Percentiles rank a stretch among this genome's conserved stretches.
Conservation (phyloP, 805 yeast species). For the Lachancea quebecensis region DNA sequence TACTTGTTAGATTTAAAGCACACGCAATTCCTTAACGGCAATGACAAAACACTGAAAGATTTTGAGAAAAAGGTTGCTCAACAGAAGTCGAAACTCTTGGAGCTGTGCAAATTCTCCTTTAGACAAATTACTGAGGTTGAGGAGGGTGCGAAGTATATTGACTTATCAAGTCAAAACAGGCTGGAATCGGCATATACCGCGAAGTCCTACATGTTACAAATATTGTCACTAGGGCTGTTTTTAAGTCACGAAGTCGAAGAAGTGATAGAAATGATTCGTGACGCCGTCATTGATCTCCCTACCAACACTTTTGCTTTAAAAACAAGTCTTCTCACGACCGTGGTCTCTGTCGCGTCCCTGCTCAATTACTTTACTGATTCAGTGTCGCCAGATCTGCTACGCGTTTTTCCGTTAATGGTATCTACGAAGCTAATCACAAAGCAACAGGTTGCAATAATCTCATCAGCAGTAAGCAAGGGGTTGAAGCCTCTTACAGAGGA, state of each 20-base stretch:
- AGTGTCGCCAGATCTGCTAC: slow-evolving; percentile 32
- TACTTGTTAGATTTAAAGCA: slow-evolving; percentile 10
- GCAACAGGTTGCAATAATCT: slow-evolving; percentile 43
- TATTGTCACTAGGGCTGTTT: slow-evolving; percentile 38
- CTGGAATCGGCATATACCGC: slow-evolving; percentile 45
- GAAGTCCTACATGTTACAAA: slow-evolving; percentile 51
- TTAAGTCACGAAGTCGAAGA: slow-evolving; percentile 44
- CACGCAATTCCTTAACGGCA: slow-evolving; percentile 13
- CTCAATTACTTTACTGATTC: slow-evolving; percentile 37
- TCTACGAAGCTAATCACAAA: slow-evolving; percentile 46
- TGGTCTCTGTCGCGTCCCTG: slow-evolving; percentile 51
- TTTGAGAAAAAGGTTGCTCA: slow-evolving; percentile 33
- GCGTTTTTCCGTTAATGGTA: slow-evolving; percentile 45
- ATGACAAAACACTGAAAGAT: slow-evolving; percentile 26
- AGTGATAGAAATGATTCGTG: slow-evolving; percentile 37
- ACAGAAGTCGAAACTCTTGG: slow-evolving; percentile 14
- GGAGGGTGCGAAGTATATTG: slow-evolving; percentile 50
- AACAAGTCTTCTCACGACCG: slow-evolving; percentile 42
- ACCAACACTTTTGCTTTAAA: slow-evolving; percentile 45
- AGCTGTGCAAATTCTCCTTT: slow-evolving; percentile 16
- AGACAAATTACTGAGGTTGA: slow-evolving; percentile 36
- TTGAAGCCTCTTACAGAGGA: slow-evolving; percentile 69
- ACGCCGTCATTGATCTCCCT: slow-evolving; percentile 45
- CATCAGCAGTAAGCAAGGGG: slow-evolving; percentile 58
- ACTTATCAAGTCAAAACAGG: slow-evolving; percentile 42